Evolutionary conservation across 345 rosid genomes (phyloP).

Genomic region (Rhizophora mangle): DNA sequence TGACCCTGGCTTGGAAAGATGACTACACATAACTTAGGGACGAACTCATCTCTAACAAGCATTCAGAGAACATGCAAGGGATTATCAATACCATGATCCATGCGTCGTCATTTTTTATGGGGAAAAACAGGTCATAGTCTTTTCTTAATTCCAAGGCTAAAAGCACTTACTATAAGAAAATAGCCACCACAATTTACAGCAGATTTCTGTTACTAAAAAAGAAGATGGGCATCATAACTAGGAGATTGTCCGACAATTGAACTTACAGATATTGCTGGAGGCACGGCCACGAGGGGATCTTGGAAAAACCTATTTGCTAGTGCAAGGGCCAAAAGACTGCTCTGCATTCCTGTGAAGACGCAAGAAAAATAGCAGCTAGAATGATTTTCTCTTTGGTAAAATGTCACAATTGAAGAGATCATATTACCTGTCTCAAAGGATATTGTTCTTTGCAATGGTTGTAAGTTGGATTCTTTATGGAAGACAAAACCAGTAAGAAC

Average conservation of each 20-base stretch:
- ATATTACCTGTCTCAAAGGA: conserved; percentile 79
- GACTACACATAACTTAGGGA: not conserved
- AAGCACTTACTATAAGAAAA: not conserved
- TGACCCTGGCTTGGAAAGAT: too few species aligned
- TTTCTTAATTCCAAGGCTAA: too few species aligned
- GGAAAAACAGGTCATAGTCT: too few species aligned
- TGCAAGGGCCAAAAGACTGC: conserved; percentile 91
- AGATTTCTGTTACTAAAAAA: not conserved
- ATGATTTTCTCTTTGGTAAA: not conserved
- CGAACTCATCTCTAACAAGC: not conserved
- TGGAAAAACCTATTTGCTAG: conserved; percentile 86
- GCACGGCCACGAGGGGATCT: conserved; percentile 90
- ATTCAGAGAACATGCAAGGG: too few species aligned
- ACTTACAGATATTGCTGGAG: conserved; percentile 90
- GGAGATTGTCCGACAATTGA: not conserved
- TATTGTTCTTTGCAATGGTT: conserved; percentile 78
- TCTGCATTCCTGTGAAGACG: conserved; percentile 77
- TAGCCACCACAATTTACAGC: not conserved
- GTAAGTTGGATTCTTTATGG: conserved; percentile 46
- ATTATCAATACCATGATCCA: too few species aligned
- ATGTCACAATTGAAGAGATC: not conserved
- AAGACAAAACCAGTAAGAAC: conserved; percentile 55
- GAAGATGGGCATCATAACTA: not conserved
- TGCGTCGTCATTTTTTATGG: too few species aligned
- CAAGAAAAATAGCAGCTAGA: conserved; percentile 7